Evolutionary conservation across 768 basidiomycete species (phyloP), one percentile per base, ranked within the genome.

Genomic region (Tylopilus intermedius): DNA sequence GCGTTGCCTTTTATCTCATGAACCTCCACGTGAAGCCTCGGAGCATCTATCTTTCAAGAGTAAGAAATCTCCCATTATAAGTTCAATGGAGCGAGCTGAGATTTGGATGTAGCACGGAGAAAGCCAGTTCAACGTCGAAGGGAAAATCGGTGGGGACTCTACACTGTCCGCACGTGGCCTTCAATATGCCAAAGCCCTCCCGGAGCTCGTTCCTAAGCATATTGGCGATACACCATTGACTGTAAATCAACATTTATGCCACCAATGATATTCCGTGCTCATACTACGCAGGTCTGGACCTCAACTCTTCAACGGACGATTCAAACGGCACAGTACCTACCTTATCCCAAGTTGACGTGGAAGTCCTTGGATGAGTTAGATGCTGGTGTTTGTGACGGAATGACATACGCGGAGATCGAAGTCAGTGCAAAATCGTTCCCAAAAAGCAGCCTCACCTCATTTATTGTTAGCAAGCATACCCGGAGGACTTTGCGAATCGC

Each of bases 361-460:
- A 99, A 99, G 69, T 93, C 92, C 2, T 73, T 99, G 48, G 96
- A 99, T 62, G 96, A 99, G 70, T 77, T 99, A 24, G 96, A 99
- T 68, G 96, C 96, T 8, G 96, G 96, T 24, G 96, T 99, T 32
- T 99, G 96, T 64, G 96, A 99, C 70, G 96, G 88, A 14, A 98
- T 99, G 96, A 98, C 96, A 4, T 99, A 99, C 61, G 87, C 92
- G 74, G 95, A 98, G 77, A 98, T 99, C 53, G 94, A 94, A 79
- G 94, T 90, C 51, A 33, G 73, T 62, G 45, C 18, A 30, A 50
- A n/a, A 46, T 30, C 22, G 22, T 40, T 27, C 6, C 0, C 14
- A 42, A 18, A 22, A 18, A 30, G 30, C 50, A 26, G 53, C 32
- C 1, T 26, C 27, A 2, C 53, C 18, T 54, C 2, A 54, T 15